These are phyloP conservation scores for Tarenaya hassleriana DNA, from an alignment of 345 rosid species.

Conservation along the genomic window DNA sequence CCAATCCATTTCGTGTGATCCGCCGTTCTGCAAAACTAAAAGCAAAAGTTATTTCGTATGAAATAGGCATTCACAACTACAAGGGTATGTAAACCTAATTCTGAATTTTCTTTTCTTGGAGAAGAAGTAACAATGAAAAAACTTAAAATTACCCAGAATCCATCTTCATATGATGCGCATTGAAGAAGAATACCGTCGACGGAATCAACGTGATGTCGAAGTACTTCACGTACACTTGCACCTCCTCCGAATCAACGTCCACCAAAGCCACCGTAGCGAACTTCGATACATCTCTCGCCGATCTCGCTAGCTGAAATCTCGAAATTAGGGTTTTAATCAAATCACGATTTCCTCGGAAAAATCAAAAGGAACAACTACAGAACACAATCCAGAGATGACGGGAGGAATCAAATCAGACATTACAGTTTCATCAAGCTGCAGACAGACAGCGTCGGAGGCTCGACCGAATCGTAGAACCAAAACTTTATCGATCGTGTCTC, in stretches of 20 bases:
- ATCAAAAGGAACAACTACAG: background rate
- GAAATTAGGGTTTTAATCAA: slow-evolving; percentile 5
- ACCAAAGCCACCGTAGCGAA: slow-evolving; percentile 62
- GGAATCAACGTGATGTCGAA: slow-evolving; percentile 73
- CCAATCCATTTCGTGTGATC: slow-evolving; percentile 96
- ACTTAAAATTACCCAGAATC: slow-evolving; percentile 60
- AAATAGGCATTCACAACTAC: no score
- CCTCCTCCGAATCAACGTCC: slow-evolving; percentile 65
- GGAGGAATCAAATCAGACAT: background rate
- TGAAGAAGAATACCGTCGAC: slow-evolving; percentile 84
- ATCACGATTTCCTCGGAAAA: background rate
- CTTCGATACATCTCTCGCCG: slow-evolving; percentile 64
- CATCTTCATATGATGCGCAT: slow-evolving; percentile 92
- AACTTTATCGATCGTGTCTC: slow-evolving; percentile 80
- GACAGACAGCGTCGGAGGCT: slow-evolving; percentile 45
- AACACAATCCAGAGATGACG: background rate
- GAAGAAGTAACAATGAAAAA: background rate
- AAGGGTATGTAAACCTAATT: background rate
- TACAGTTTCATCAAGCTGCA: slow-evolving; percentile 70
- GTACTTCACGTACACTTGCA: slow-evolving; percentile 74
- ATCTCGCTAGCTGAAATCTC: slow-evolving; percentile 49
- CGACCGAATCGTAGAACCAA: slow-evolving; percentile 93
- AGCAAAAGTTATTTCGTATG: no score
- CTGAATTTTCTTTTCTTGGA: background rate
- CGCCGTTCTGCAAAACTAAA: slow-evolving; percentile 70